Conservation (phyloP, 306 rosid species). For the Purshia tridentata region DNA sequence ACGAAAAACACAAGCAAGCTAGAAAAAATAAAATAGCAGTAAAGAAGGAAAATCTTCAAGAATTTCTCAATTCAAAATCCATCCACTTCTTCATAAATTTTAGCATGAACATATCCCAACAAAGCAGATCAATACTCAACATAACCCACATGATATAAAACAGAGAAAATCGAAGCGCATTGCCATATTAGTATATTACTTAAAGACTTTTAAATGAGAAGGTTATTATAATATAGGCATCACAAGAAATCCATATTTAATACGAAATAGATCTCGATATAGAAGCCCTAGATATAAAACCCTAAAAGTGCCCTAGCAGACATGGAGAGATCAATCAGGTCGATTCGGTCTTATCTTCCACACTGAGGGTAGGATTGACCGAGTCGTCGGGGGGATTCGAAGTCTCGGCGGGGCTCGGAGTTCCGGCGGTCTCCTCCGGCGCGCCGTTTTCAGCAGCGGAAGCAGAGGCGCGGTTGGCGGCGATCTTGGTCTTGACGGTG, state of each 20-base stretch:
- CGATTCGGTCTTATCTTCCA: conserved; percentile 36
- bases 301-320: conserved; percentile 14
- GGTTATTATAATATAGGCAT: conserved; percentile 25
- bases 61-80: not conserved
- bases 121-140: not conserved
- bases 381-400: not conserved
- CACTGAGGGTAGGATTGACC: conserved; percentile 26
- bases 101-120: not conserved
- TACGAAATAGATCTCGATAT: conserved; percentile 28
- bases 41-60: not conserved
- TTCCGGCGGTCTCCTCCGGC: conserved; percentile 18
- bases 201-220: not conserved
- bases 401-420: conserved; percentile 10
- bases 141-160: conserved; percentile 6
- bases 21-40: not conserved
- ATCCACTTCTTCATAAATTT: not conserved
- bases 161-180: not conserved
- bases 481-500: conserved; percentile 53
- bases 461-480: conserved; percentile 24
- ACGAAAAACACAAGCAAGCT: too few relatives aligned
- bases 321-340: conserved; percentile 31
- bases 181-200: conserved; percentile 5
- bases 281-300: conserved; percentile 30
- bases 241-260: conserved; percentile 30
- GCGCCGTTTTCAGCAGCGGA: conserved; percentile 39